phyloP scores from a whole-genome alignment of 2,329 filamentous ascomycete genomes.

The Aspergillus fischeri region DNA sequence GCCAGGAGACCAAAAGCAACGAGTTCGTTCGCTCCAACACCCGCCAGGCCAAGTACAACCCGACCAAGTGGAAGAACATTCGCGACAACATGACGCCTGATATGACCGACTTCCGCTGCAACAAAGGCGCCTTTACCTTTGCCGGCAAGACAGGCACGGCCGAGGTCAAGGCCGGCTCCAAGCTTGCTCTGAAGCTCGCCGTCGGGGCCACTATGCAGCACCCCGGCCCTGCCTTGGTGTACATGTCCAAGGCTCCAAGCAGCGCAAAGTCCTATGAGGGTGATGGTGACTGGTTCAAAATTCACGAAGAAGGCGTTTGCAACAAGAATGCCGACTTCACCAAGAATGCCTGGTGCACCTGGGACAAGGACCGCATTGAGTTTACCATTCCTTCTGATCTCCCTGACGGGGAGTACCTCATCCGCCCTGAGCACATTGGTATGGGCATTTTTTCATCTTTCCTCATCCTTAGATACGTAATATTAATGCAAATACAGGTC shows the following conservation, averaged over 20 bases:
- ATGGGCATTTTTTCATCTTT: conserved; percentile 29
- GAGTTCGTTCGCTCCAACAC: conserved; percentile 12
- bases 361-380: conserved; percentile 1
- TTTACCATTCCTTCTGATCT: conserved; percentile 43
- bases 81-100: conserved; percentile 4
- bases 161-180: conserved; percentile 12
- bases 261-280: conserved; percentile 11
- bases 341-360: conserved; percentile 8
- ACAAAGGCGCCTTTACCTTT: conserved; percentile 5
- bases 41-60: conserved; percentile 6
- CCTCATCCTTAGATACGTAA: background rate
- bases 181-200: conserved; percentile 16
- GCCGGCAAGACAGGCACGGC: conserved; percentile 6
- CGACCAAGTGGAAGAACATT: conserved; percentile 9
- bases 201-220: conserved; percentile 17
- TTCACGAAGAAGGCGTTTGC: conserved; percentile 9
- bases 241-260: conserved; percentile 20
- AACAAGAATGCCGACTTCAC: conserved; percentile 5
- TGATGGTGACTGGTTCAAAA: conserved; percentile 18
- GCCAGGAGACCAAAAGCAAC: conserved; percentile 1
- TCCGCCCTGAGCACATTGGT: conserved; percentile 47
- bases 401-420: conserved; percentile 44
- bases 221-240: conserved; percentile 18
- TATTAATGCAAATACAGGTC: background rate
- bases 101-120: conserved; percentile 9